A percentile compares a stretch with the other conserved stretches of the same genome.
phyloP scores from a whole-genome alignment of 306 rosid genomes.

The Senna siamea region DNA sequence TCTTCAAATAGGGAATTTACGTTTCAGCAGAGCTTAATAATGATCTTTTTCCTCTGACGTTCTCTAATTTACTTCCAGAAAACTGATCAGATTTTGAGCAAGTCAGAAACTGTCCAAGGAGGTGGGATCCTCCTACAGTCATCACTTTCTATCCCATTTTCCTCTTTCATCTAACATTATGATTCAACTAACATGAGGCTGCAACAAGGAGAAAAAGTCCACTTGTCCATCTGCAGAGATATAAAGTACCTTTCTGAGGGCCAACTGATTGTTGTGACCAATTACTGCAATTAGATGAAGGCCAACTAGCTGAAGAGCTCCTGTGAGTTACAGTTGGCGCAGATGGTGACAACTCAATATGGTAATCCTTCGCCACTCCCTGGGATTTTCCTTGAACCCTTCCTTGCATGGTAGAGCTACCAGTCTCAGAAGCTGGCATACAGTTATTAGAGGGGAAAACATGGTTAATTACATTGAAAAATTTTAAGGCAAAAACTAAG shows the following conservation, averaged over 20 bases:
- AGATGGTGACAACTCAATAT: conserved; percentile 38
- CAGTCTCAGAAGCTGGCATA: conserved; percentile 46
- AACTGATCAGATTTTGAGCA: no score
- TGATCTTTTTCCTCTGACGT: no score
- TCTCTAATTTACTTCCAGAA: no score
- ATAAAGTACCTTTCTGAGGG: conserved; percentile 55
- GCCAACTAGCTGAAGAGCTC: conserved; percentile 44
- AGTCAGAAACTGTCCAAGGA: no score
- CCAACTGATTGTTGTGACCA: conserved; percentile 54
- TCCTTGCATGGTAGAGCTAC: conserved; percentile 42
- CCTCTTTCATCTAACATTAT: no score
- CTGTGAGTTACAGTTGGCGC: conserved; percentile 43
- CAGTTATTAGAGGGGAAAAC: conserved; percentile 12
- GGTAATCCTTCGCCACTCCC: conserved; percentile 47
- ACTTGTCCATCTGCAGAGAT: background rate
- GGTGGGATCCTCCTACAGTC: no score
- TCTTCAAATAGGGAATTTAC: no score
- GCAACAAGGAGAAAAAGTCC: background rate
- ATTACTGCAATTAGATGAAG: conserved; percentile 44
- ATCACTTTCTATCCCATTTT: no score
- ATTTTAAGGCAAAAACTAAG: no score
- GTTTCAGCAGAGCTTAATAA: no score
- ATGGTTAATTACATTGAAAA: conserved; percentile 9
- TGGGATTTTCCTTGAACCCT: conserved; percentile 50
- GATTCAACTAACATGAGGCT: no score